Evolutionary conservation across 2,329 filamentous ascomycete genomes (phyloP), one percentile per base, ranked within the genome.

Genomic region (Myriosclerotinia scirpicola): DNA sequence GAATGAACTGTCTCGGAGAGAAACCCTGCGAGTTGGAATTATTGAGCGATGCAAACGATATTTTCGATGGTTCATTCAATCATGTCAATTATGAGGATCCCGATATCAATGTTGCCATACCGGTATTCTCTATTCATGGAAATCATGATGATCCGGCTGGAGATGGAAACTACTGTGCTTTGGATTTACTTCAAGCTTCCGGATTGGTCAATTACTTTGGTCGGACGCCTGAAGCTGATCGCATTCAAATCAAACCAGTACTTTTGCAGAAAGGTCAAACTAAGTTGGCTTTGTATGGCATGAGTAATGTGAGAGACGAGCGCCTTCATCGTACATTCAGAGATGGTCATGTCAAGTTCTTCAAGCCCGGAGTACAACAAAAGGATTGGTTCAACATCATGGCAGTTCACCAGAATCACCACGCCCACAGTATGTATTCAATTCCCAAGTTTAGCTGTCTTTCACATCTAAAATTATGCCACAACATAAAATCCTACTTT

Each of bases 61-160:
- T 94, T 69, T 97, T 99, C 73, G 90, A 92, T 69, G 91, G 91
- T 8, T 89, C 92, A 0, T 96, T 97, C 76, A 89, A 92, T 60
- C 91, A 97, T 77, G 94, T 97, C 79, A 99, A 99, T 79, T 99
- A 99, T 79, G 93, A 98, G 78, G 95, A 99, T 74, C 87, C 92
- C 34, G 92, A 99, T 73, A 97, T 99, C 78, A 99, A 99, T 74
- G 87, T 99, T 68, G 92, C 93, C 1, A 97, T 98, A 66, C 95
- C 95, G 0, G 93, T 99, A 38, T 99, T 99, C 76, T 97, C 94
- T 0, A 99, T 99, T 52, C 96, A 99, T 74, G 95, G 95, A 55
- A 99, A 99, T 75, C 95, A 99, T 76, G 95, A 99, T 75, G 95
- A 99, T 76, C 95, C 95, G 0, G 96, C 93, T n/a, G 95, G 95